These are phyloP conservation scores for Coniferiporia sulphurascens DNA, from an alignment of 1,284 basidiomycete genomes.

Conservation along the genomic window DNA sequence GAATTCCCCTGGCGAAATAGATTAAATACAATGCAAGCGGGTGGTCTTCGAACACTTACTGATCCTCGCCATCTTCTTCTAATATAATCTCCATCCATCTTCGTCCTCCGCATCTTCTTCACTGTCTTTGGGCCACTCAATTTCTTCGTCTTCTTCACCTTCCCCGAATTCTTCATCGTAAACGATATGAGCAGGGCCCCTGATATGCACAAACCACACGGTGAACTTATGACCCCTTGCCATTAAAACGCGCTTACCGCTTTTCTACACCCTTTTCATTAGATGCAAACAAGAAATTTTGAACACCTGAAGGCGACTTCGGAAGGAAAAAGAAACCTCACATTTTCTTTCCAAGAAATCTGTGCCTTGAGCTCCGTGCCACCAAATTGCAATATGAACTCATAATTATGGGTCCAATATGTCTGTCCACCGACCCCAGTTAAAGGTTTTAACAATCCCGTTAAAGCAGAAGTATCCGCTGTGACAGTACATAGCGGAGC, in stretches of 20 bases:
- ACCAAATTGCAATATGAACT: constrained; percentile 47
- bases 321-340: constrained; percentile 20
- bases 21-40: too few species aligned
- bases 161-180: too few species aligned
- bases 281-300: neutral
- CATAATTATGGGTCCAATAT: neutral
- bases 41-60: too few species aligned
- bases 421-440: neutral
- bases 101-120: too few species aligned
- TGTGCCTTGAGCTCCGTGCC: constrained; percentile 42
- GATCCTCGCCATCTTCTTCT: too few species aligned
- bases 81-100: too few species aligned
- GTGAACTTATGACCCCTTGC: neutral
- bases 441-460: neutral
- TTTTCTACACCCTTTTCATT: neutral
- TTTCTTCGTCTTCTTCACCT: too few species aligned
- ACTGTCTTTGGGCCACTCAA: too few species aligned
- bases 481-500: neutral
- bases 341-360: constrained; percentile 41
- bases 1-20: too few species aligned
- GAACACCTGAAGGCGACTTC: neutral
- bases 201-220: neutral
- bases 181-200: neutral
- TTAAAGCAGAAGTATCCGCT: neutral
- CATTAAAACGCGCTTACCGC: neutral